Evolutionary conservation across 345 rosid species (phyloP), one percentile per base, ranked within the genome.

Genomic region (Cardamine resedifolia): DNA sequence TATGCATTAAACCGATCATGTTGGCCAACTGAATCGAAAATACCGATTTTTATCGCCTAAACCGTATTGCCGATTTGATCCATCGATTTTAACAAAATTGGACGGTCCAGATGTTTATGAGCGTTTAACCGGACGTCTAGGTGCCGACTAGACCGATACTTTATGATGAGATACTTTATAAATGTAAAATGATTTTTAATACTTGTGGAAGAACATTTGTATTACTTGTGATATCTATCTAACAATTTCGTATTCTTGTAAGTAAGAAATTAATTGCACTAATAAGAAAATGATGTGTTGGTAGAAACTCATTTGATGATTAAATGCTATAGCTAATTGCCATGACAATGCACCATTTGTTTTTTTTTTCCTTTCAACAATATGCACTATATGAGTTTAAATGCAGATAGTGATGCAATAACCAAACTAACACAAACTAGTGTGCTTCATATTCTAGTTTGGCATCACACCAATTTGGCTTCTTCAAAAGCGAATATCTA

Each of bases 401-500:
- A 41, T 43, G 16, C 47, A 43, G 47, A 43, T 43, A n/a, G 19
- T n/a, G 20, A 43, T 43, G 48, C 20, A n/a, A 43, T 43, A 43
- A 41, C 45, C 18, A 41, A 41, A 6, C 45, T 15, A 41, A n/a
- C 16, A 43, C 48, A 43, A 43, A 43, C 4, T n/a, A 43, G 3
- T 38, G 15, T 39, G 44, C n/a, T 0, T 12, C 41, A 36, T 36
- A 36, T 36, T 36, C 41, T 36, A 36, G 14, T 36, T 36, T 36
- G n/a, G 10, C 24, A 62, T 27, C 64, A 44, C 3, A 45, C 10
- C 23, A 45, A 20, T 43, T 43, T 10, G 7, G 44, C 44, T 31
- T 48, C 23, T 65, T 49, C 27, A 18, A 52, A 66, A 67, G 19
- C 4, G 39, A 67, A 67, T 67, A 39, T 67, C 19, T 53, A 14